Conservation (phyloP, 1,284 basidiomycete genomes). For the Mycena sp. region DNA sequence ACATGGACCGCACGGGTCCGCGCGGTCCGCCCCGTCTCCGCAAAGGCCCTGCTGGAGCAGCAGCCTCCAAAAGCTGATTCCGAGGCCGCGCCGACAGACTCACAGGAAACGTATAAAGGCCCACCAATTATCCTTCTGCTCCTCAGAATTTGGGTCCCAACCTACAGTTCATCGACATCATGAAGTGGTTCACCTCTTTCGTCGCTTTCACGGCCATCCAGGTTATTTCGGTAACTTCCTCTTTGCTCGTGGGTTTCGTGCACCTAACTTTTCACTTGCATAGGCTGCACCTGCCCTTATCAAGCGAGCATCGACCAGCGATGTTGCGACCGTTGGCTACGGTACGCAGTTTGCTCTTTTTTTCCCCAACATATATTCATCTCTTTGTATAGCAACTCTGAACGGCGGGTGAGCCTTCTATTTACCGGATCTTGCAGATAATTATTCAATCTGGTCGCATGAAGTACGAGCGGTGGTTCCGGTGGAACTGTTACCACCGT, state of each 20-base stretch:
- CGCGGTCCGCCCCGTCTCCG: conserved; percentile 23
- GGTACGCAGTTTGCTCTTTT: conserved; percentile 21
- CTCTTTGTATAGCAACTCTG: conserved; percentile 38
- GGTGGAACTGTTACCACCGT: conserved; percentile 56
- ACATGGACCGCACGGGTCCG: conserved; percentile 5
- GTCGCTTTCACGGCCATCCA: conserved; percentile 42
- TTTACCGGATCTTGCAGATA: background rate
- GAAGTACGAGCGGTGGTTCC: conserved; percentile 54
- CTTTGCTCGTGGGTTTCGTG: background rate
- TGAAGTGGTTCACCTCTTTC: conserved; percentile 45
- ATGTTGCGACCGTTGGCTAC: conserved; percentile 52
- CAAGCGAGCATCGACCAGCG: conserved; percentile 46
- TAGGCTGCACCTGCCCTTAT: conserved; percentile 41
- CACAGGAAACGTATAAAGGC: background rate
- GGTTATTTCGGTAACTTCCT: conserved; percentile 37
- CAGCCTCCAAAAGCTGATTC: too few relatives aligned
- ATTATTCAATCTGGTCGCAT: background rate
- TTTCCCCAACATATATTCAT: background rate
- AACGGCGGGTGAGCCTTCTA: conserved; percentile 48
- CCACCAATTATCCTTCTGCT: too few relatives aligned
- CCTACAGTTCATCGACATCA: conserved; percentile 24
- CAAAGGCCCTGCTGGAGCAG: too few relatives aligned
- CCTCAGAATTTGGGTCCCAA: background rate
- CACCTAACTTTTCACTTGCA: background rate
- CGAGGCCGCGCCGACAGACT: background rate